phyloP scores from a whole-genome alignment of 2,329 filamentous ascomycete species.

The Diaporthe ilicicola region DNA sequence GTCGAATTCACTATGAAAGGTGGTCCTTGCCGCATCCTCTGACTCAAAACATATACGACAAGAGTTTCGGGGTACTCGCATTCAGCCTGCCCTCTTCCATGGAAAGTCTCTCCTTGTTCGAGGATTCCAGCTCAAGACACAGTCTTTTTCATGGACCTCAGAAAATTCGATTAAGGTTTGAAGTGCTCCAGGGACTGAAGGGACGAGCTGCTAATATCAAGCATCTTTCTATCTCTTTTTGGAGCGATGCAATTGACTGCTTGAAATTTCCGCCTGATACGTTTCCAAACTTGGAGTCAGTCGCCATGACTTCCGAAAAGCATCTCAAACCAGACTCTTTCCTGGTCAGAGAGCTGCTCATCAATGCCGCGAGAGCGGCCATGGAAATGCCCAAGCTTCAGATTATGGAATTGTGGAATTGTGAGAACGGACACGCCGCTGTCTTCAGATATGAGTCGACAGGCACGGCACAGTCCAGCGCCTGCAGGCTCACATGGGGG shows the following conservation, averaged over 20 bases:
- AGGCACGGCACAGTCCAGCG: background rate
- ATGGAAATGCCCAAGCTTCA: background rate
- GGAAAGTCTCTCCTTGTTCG: too few species aligned
- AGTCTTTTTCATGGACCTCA: too few species aligned
- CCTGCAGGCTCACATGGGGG: slow-evolving; percentile 6
- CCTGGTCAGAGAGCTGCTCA: background rate
- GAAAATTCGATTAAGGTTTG: too few species aligned
- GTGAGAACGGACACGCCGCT: background rate
- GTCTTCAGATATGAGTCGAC: slow-evolving; percentile 4
- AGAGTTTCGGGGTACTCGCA: too few species aligned
- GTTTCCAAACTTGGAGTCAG: slow-evolving; percentile 8
- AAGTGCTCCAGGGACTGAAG: background rate
- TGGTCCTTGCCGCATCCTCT: too few species aligned
- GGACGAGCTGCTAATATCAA: background rate
- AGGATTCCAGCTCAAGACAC: too few species aligned
- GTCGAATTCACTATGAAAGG: too few species aligned
- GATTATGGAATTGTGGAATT: slow-evolving; percentile 26
- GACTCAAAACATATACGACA: too few species aligned
- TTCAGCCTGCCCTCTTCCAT: too few species aligned
- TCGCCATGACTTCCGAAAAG: background rate
- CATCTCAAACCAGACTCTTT: background rate
- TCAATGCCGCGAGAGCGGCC: background rate
- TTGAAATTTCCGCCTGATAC: background rate
- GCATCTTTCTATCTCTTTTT: slow-evolving; percentile 17
- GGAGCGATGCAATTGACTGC: slow-evolving; percentile 1